Percentiles rank a stretch among this genome's conserved stretches.
Evolutionary conservation across 129 eudicot species (phyloP).

Genomic region (Logfia minima): DNA sequence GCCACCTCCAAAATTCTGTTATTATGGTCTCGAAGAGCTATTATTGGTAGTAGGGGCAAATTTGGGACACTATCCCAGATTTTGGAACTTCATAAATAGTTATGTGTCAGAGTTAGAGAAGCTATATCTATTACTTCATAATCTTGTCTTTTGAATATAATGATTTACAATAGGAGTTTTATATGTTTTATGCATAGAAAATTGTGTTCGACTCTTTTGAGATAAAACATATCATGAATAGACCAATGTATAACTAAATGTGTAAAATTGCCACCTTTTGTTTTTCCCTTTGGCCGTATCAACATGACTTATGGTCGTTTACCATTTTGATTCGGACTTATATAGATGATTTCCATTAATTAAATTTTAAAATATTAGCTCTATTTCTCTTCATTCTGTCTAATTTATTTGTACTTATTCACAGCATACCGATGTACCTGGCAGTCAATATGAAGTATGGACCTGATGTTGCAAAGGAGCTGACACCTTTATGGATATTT

Average conservation of each 20-base stretch:
- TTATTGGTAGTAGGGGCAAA: no score
- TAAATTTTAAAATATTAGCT: neutral
- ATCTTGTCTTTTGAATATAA: neutral
- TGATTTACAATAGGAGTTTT: neutral
- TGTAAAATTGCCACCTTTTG: neutral
- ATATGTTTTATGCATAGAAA: neutral
- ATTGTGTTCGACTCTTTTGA: neutral
- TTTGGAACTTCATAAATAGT: no score
- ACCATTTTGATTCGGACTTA: neutral
- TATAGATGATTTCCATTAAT: neutral
- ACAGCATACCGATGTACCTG: conserved; percentile 77
- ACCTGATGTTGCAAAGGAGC: conserved; percentile 69
- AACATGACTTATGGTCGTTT: neutral
- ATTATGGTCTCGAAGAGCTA: no score
- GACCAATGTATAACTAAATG: neutral
- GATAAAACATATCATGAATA: neutral
- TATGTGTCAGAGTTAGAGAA: no score
- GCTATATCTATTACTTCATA: no score
- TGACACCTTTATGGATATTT: conserved; percentile 77
- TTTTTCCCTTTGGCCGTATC: neutral
- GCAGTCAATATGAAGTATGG: conserved; percentile 69
- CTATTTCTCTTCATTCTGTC: neutral
- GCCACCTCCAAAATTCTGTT: neutral
- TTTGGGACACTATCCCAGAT: no score
- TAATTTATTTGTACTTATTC: conserved; percentile 14